These are phyloP conservation scores for Porphyrellus cyaneotinctus DNA, from an alignment of 768 basidiomycete genomes.

Conservation along the genomic window DNA sequence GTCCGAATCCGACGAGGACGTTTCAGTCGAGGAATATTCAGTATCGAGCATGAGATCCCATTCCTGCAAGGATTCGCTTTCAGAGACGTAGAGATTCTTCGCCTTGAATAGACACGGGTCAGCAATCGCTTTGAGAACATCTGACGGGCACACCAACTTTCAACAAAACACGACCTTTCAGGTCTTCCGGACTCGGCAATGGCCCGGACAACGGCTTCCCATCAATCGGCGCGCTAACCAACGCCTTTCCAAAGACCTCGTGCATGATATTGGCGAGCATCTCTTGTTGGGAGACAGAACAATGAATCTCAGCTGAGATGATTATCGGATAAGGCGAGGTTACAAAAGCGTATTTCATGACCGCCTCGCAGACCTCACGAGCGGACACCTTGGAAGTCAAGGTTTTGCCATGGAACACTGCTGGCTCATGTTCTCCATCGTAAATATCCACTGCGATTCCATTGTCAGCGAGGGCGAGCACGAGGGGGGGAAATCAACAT, in stretches of 20 bases:
- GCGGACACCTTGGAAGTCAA: constrained; percentile 79
- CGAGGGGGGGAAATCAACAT: constrained; percentile 29
- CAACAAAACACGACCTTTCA: constrained; percentile 75
- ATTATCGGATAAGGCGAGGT: constrained; percentile 89
- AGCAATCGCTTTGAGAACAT: background rate
- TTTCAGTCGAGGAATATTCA: constrained; percentile 42
- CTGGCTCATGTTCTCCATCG: constrained; percentile 80
- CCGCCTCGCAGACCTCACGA: constrained; percentile 77
- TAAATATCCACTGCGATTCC: constrained; percentile 75
- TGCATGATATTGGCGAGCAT: constrained; percentile 71
- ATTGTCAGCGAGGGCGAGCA: background rate
- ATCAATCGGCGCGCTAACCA: constrained; percentile 48
- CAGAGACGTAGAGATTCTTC: constrained; percentile 66
- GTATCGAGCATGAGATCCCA: constrained; percentile 34
- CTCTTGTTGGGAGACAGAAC: constrained; percentile 74
- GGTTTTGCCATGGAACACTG: constrained; percentile 87
- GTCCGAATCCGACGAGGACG: constrained; percentile 34
- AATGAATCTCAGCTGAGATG: constrained; percentile 92
- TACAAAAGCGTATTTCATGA: constrained; percentile 86
- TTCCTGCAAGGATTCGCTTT: constrained; percentile 32
- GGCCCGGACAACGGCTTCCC: constrained; percentile 43
- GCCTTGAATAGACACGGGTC: constrained; percentile 40
- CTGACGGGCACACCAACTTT: constrained; percentile 50
- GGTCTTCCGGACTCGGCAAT: constrained; percentile 81
- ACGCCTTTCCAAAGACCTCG: constrained; percentile 51